Evolutionary conservation across 2,329 filamentous ascomycete genomes (phyloP).

Genomic region (Simplicillium sp.): DNA sequence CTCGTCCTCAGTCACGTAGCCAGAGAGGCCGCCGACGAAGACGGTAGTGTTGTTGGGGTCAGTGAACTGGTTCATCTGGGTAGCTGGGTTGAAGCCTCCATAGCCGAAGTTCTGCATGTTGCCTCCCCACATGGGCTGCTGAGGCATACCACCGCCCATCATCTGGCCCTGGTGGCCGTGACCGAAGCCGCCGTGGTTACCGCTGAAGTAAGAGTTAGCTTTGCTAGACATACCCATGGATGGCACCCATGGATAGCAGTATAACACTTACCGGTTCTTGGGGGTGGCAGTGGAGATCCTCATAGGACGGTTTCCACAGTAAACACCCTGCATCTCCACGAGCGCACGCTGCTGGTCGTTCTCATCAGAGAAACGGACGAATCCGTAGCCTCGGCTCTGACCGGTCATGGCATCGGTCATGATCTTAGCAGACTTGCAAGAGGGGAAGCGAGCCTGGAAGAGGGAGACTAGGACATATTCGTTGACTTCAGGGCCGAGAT

Average conservation of each 20-base stretch:
- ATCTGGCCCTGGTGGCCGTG: conserved; percentile 34
- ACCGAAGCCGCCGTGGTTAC: conserved; percentile 27
- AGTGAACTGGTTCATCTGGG: conserved; percentile 95
- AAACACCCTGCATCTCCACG: conserved; percentile 97
- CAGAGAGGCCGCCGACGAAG: conserved; percentile 92
- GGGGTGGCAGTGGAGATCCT: conserved; percentile 95
- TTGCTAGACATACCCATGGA: background rate
- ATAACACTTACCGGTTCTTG: conserved; percentile 63
- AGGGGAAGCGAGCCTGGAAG: conserved; percentile 92
- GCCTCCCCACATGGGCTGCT: conserved; percentile 34
- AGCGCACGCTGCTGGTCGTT: conserved; percentile 92
- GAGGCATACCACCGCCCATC: conserved; percentile 35
- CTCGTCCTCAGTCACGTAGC: conserved; percentile 98
- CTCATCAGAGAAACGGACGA: conserved; percentile 94
- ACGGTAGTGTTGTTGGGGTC: conserved; percentile 99
- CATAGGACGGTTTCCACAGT: conserved; percentile 98
- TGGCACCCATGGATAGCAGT: too few species aligned
- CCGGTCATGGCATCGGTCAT: conserved; percentile 98
- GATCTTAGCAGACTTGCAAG: conserved; percentile 99
- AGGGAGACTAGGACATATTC: conserved; percentile 96
- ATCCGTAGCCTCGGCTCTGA: conserved; percentile 95
- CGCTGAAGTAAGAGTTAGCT: conserved; percentile 12
- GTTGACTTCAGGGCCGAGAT: conserved; percentile 95
- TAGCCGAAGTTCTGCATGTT: conserved; percentile 26
- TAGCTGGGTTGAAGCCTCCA: conserved; percentile 37